phyloP scores from a whole-genome alignment of 2,329 filamentous ascomycete species.

The Hirsutella rhossiliensis region DNA sequence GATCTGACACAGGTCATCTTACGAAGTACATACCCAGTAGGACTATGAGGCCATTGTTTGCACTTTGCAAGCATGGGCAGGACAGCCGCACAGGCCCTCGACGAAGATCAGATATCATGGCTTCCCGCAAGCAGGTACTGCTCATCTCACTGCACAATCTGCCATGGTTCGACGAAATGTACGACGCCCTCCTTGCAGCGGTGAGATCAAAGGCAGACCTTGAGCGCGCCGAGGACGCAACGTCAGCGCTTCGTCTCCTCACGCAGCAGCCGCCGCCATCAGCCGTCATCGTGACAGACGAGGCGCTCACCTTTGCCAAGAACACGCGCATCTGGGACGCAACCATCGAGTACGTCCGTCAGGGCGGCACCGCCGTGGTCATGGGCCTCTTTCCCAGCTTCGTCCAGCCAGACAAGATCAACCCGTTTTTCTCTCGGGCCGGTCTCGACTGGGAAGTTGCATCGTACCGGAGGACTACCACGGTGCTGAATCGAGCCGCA shows the following conservation, averaged over 20 bases:
- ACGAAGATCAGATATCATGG: too few species aligned
- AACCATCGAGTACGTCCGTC: slow-evolving; percentile 7
- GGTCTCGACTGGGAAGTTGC: slow-evolving; percentile 11
- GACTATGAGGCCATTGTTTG: too few species aligned
- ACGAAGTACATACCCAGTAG: too few species aligned
- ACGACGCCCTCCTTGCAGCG: slow-evolving; percentile 2
- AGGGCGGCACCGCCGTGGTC: slow-evolving; percentile 5
- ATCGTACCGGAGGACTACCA: slow-evolving; percentile 9
- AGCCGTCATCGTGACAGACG: slow-evolving; percentile 7
- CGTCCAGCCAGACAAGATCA: neutral
- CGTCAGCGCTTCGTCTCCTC: slow-evolving; percentile 2
- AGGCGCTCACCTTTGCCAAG: slow-evolving; percentile 3
- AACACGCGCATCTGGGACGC: slow-evolving; percentile 6
- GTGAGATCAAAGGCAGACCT: slow-evolving; percentile 3
- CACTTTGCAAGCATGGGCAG: too few species aligned
- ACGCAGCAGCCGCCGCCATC: slow-evolving; percentile 1
- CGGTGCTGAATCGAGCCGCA: slow-evolving; percentile 9
- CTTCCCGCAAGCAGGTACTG: neutral
- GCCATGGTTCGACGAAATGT: slow-evolving; percentile 6
- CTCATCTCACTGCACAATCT: slow-evolving; percentile 3
- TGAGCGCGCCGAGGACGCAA: slow-evolving; percentile 1
- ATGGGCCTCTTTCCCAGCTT: slow-evolving; percentile 9
- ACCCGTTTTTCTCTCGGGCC: slow-evolving; percentile 10
- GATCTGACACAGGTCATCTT: too few species aligned
- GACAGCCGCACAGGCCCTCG: too few species aligned